Evolutionary conservation across 371 early-diverging fungal genomes (phyloP).

Genomic region (Zopfochytrium polystomum): DNA sequence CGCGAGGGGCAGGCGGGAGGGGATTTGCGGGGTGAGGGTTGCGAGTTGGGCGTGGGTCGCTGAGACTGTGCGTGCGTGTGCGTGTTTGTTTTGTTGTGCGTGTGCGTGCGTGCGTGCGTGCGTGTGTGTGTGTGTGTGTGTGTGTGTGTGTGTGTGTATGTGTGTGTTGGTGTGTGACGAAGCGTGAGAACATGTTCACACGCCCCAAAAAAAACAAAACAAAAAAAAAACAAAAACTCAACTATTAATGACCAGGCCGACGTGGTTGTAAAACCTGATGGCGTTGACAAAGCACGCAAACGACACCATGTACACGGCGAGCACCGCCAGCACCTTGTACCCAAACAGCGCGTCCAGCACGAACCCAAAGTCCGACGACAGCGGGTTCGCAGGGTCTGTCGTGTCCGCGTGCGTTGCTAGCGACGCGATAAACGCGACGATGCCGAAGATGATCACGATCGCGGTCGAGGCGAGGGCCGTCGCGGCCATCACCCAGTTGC

Average conservation of each 20-base stretch:
- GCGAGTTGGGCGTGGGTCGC: too few species aligned
- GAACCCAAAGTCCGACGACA: slow-evolving; percentile 22
- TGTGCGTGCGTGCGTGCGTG: too few species aligned
- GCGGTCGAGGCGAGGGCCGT: slow-evolving; percentile 36
- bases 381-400: slow-evolving; percentile 7
- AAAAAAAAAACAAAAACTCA: too few species aligned
- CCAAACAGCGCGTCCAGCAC: slow-evolving; percentile 20
- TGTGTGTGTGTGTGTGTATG: too few species aligned
- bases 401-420: slow-evolving; percentile 19
- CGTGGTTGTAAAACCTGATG: slow-evolving; percentile 45
- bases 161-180: too few species aligned
- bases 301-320: not conserved
- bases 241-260: slow-evolving; percentile 38
- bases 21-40: slow-evolving; percentile 19
- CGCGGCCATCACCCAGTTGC: slow-evolving; percentile 42
- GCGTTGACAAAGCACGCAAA: slow-evolving; percentile 40
- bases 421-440: slow-evolving; percentile 32
- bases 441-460: slow-evolving; percentile 30
- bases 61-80: too few species aligned
- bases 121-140: too few species aligned
- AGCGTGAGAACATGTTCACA: too few species aligned
- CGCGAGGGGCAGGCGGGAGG: too few species aligned
- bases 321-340: slow-evolving; percentile 17
- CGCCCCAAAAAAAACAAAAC: too few species aligned
- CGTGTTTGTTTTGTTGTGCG: too few species aligned